These are phyloP conservation scores for Arachis monticola DNA, from an alignment of 331 rosid species.

Conservation along the genomic window DNA sequence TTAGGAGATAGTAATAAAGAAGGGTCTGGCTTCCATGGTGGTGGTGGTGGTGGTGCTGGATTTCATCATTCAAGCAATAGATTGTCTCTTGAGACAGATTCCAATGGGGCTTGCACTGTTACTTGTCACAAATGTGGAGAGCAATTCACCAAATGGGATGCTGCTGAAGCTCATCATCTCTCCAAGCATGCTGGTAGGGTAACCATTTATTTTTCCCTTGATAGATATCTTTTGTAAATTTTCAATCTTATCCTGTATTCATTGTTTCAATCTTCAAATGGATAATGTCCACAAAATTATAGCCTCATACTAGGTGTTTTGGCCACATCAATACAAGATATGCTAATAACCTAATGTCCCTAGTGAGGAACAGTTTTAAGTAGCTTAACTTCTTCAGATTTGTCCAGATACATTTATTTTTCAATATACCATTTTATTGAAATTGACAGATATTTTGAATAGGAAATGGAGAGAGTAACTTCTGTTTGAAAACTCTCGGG, in stretches of 20 bases:
- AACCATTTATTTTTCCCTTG: not conserved
- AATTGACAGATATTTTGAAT: too few relatives aligned
- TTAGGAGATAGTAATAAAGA: conserved; percentile 55
- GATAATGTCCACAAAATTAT: not conserved
- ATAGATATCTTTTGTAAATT: not conserved
- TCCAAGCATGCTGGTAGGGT: conserved; percentile 94
- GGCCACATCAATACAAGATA: conserved; percentile 5
- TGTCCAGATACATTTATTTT: conserved; percentile 5
- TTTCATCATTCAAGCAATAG: conserved; percentile 62
- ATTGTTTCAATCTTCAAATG: conserved; percentile 6
- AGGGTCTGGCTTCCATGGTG: conserved; percentile 55
- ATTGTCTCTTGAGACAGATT: conserved; percentile 60
- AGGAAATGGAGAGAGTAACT: not conserved
- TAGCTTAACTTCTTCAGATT: conserved; percentile 29
- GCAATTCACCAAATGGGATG: conserved; percentile 90
- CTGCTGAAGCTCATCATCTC: conserved; percentile 96
- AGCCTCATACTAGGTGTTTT: conserved; percentile 2
- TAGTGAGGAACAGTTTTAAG: conserved; percentile 22
- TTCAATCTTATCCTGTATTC: conserved; percentile 27
- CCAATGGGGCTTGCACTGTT: conserved; percentile 63
- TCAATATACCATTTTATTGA: not conserved
- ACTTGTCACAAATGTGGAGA: conserved; percentile 99
- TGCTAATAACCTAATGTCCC: not conserved
- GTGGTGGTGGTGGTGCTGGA: conserved; percentile 34
- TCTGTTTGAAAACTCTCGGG: conserved; percentile 14